Evolutionary conservation across 371 early-diverging fungal species (phyloP).

Genomic region (Rhizopus arrhizus): DNA sequence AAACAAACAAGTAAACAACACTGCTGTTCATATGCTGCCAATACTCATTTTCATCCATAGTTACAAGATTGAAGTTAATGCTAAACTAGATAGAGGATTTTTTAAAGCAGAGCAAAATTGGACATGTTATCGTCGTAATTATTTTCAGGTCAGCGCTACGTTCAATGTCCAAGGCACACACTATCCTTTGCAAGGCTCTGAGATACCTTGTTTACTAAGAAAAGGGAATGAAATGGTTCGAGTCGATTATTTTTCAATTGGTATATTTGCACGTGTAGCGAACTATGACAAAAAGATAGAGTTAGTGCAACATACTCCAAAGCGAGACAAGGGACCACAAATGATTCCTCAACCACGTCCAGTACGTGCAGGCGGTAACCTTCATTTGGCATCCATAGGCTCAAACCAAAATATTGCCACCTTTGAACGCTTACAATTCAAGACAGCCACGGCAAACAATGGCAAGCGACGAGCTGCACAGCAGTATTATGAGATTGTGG

Average conservation of each 20-base stretch:
- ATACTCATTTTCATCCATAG: conserved; percentile 21
- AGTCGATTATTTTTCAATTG: conserved; percentile 58
- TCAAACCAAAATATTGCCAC: conserved; percentile 55
- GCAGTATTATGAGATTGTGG: conserved; percentile 76
- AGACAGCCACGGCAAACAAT: conserved; percentile 88
- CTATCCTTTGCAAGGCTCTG: conserved; percentile 35
- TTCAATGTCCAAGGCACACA: conserved; percentile 54
- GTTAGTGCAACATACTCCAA: conserved; percentile 85
- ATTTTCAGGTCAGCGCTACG: conserved; percentile 78
- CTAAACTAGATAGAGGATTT: conserved; percentile 73
- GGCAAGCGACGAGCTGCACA: conserved; percentile 82
- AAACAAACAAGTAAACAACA: conserved; percentile 49
- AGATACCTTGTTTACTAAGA: conserved; percentile 53
- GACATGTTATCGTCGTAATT: conserved; percentile 90
- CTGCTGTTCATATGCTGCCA: conserved; percentile 16
- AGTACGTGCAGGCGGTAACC: conserved; percentile 55
- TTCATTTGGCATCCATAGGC: conserved; percentile 38
- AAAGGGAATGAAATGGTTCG: conserved; percentile 23
- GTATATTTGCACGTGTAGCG: conserved; percentile 60
- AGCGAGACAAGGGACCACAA: conserved; percentile 89
- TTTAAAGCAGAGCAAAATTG: conserved; percentile 73
- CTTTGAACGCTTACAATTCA: conserved; percentile 93
- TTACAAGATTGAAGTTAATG: conserved; percentile 48
- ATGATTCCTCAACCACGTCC: conserved; percentile 63
- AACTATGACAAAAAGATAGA: conserved; percentile 66